Evolutionary conservation across 495 filamentous ascomycete species (phyloP), one percentile per base, ranked within the genome.

Genomic region (Neurospora hispaniola): DNA sequence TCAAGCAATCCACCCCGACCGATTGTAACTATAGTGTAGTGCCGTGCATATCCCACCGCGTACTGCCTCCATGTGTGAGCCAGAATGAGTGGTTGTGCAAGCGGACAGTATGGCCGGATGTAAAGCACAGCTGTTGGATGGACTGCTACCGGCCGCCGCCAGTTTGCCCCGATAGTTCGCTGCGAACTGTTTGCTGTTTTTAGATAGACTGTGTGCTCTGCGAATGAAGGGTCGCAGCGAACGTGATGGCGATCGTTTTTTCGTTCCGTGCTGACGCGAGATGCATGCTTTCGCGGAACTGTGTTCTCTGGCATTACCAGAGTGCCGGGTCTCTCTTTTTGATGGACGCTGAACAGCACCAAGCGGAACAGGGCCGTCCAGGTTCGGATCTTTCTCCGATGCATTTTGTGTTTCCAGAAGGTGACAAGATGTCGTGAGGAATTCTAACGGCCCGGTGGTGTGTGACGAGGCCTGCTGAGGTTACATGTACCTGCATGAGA

Each of bases 401-500:
- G 27, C 54, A 35, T 66, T 66, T 35, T 35, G 54, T 31, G 23
- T 66, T 66, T 66, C 54, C 54, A 66, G 54, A 66, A 62, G 54
- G 27, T 62, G 54, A 62, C 54, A 62, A 62, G 54, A 23, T 23
- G 46, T 54, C 46, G 20, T 20, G 44, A 46, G 9, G 44, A 48
- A 20, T 48, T 5, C n/a, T 20, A 59, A 59, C 20, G 48, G 48
- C 14, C 48, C 48, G 48, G 48, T 35, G 54, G 54, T 66, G 54
- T 66, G 54, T 12, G 54, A 62, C 23, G 54, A 62, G 23, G 54
- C 54, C 54, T 66, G 27, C 14, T 66, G 54, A 66, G 27, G 54
- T 66, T 66, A 66, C 54, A 66, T 66, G 54, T 66, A 66, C 54
- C 54, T 66, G 54, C 54, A 66, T 66, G 35, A 66, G 54, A 66